Evolutionary conservation across 257 asterid species (phyloP).

Genomic region (Solanum ahanhuiri): DNA sequence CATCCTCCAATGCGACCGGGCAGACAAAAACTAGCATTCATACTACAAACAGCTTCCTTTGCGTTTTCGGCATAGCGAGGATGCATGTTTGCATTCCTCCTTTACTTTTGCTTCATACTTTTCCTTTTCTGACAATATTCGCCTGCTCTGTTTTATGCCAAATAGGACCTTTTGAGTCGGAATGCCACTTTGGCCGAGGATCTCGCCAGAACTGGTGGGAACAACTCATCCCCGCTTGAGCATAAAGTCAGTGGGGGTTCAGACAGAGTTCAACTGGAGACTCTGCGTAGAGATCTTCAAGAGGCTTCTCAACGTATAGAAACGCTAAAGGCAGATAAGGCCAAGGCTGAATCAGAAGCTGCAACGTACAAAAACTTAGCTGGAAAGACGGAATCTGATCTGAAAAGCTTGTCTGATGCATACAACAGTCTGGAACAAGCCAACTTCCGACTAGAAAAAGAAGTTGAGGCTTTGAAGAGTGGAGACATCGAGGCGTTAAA

Average conservation of each 20-base stretch:
- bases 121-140: background rate
- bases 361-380: conserved; percentile 38
- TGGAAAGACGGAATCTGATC: conserved; percentile 67
- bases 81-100: background rate
- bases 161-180: conserved; percentile 81
- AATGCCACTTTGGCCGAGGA: conserved; percentile 79
- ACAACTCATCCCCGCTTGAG: conserved; percentile 39
- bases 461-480: conserved; percentile 42
- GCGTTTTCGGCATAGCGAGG: background rate
- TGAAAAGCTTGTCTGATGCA: conserved; percentile 81
- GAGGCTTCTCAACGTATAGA: conserved; percentile 57
- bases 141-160: background rate
- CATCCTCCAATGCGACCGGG: background rate
- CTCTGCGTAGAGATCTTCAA: conserved; percentile 59
- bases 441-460: conserved; percentile 63
- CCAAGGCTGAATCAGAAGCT: conserved; percentile 51
- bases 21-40: background rate
- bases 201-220: conserved; percentile 56
- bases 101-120: background rate
- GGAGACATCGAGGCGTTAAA: conserved; percentile 59
- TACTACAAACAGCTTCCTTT: background rate
- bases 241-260: conserved; percentile 38
- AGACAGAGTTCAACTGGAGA: conserved; percentile 63
- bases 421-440: conserved; percentile 89
- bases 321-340: conserved; percentile 59